Evolutionary conservation across 306 rosid genomes (phyloP), one percentile per base, ranked within the genome.

Genomic region (Canavalia gladiata): DNA sequence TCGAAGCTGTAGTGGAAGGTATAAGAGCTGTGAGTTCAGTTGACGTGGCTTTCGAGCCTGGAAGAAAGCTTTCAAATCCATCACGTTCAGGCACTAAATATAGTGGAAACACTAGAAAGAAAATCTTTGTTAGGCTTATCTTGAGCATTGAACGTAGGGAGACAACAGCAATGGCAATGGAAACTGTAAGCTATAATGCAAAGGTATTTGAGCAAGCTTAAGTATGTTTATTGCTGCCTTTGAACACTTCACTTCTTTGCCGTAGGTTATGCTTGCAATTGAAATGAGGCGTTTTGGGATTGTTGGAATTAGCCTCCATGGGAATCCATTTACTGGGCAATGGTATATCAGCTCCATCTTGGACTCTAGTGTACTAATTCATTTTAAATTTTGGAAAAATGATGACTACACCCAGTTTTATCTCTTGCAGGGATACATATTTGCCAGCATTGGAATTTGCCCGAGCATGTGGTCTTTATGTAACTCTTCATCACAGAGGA

Each of bases 401-500:
- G 35, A 47, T 39, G 33, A 55, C 35, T 75, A n/a, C 54, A 62
- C 78, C 57, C 30, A 2, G 43, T 79, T 77, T 79, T 76, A 37
- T 76, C 30, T 42, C 74, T 81, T 78, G 70, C 77, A 94, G 98
- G 97, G 43, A 33, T 41, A 94, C 98, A 51, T 92, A 80, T 89
- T 84, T 90, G 64, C 98, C 97, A 3, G 97, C 97, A 35, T 76
- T 94, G 64, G 77, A 86, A 74, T 91, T 88, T 77, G 98, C 97
- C 64, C 89, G 87, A 86, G 93, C 90, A 74, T 89, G 84, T 72
- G 97, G 97, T 80, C 97, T 94, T 84, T 69, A 35, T 66, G 57
- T 94, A 80, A 94, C 98, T 74, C 97, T 94, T 78, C 98, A 94
- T 78, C 98, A 94, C 76, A 92, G 97, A 65, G 98, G 98, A 81